These are phyloP conservation scores for Globisporangium apiculatum DNA, from an alignment of 352 stramenopile species.

Conservation along the genomic window DNA sequence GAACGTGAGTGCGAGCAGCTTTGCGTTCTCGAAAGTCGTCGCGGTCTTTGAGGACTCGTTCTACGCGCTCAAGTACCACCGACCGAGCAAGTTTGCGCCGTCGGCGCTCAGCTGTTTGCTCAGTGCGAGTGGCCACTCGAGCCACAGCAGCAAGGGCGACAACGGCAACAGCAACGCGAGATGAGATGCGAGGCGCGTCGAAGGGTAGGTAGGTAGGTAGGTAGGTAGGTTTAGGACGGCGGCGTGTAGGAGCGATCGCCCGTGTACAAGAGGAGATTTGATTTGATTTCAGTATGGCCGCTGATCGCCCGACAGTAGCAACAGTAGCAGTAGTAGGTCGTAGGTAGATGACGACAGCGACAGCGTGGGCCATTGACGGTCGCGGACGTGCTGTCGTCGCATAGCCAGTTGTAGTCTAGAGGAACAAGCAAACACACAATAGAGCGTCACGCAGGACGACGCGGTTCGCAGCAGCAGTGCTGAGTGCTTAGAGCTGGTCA, in stretches of 20 bases:
- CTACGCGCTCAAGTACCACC: slow-evolving; percentile 82
- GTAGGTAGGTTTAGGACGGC: too few species aligned
- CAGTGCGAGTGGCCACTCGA: slow-evolving; percentile 54
- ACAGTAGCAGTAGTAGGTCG: too few species aligned
- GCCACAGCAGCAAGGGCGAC: slow-evolving; percentile 5
- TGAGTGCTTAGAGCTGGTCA: too few species aligned
- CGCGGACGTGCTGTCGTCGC: neutral
- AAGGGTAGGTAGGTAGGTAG: too few species aligned
- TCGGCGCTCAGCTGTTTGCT: slow-evolving; percentile 76
- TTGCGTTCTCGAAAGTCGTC: slow-evolving; percentile 80
- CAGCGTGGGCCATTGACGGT: neutral
- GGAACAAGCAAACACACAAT: slow-evolving; percentile 2
- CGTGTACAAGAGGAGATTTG: slow-evolving; percentile 5
- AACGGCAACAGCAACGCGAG: too few species aligned
- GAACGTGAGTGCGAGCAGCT: slow-evolving; percentile 84
- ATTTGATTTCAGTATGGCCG: neutral
- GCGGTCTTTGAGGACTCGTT: slow-evolving; percentile 82
- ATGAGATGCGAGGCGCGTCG: too few species aligned
- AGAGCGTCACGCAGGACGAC: neutral
- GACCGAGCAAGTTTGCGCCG: slow-evolving; percentile 63
- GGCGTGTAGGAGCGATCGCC: neutral
- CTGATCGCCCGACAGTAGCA: too few species aligned
- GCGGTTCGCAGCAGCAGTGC: too few species aligned
- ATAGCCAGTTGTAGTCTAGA: slow-evolving; percentile 15
- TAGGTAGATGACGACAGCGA: neutral